Percentiles rank a stretch among this genome's conserved stretches.
phyloP scores from a whole-genome alignment of 768 basidiomycete genomes.

The Tylopilus vinaceipallidus region DNA sequence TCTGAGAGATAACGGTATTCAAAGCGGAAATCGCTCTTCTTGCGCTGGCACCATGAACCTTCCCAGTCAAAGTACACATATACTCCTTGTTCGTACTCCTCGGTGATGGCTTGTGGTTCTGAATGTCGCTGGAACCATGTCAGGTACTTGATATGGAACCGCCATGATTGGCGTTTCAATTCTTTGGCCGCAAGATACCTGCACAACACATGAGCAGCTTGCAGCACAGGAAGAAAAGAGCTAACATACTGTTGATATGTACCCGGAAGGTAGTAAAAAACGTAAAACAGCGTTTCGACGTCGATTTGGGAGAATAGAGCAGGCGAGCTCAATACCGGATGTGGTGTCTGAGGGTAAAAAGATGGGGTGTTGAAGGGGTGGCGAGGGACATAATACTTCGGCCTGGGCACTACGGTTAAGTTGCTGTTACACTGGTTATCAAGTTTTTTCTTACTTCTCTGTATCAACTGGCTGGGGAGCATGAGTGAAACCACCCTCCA shows the following conservation, averaged over 20 bases:
- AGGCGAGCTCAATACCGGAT: constrained; percentile 76
- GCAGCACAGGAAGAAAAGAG: too few species aligned
- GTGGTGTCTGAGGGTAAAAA: constrained; percentile 92
- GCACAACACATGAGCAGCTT: too few species aligned
- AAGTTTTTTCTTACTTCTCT: constrained; percentile 75
- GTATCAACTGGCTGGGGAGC: constrained; percentile 93
- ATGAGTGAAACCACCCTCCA: constrained; percentile 87
- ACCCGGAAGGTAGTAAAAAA: constrained; percentile 97
- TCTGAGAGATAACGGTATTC: constrained; percentile 95
- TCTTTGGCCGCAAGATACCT: constrained; percentile 97
- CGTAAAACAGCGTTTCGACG: constrained; percentile 96
- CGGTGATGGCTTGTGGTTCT: constrained; percentile 97
- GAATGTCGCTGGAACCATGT: constrained; percentile 99
- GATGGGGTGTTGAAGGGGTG: constrained; percentile 89
- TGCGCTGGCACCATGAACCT: constrained; percentile 96
- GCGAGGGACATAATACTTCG: constrained; percentile 93
- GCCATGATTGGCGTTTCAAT: constrained; percentile 96
- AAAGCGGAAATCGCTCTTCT: constrained; percentile 97
- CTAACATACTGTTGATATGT: constrained; percentile 99
- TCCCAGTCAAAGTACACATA: constrained; percentile 99
- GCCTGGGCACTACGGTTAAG: constrained; percentile 52
- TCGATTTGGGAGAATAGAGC: constrained; percentile 88
- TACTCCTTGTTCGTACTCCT: constrained; percentile 98
- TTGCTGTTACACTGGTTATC: not conserved
- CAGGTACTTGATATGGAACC: constrained; percentile 98